These are phyloP conservation scores for Penicillium sp. DNA, from an alignment of 2,329 filamentous ascomycete genomes.

Conservation along the genomic window DNA sequence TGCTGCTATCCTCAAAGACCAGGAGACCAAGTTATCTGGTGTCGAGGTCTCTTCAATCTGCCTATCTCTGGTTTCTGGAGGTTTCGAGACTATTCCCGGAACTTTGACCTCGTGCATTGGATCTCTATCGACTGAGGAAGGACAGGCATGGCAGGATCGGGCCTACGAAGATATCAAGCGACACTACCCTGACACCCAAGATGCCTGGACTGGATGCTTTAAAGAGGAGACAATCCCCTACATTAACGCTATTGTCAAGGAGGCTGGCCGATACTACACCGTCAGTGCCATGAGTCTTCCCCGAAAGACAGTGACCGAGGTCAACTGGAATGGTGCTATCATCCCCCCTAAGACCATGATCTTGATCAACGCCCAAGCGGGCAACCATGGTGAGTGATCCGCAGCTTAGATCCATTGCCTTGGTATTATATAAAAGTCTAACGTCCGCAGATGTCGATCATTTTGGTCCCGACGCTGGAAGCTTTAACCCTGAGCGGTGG, in stretches of 20 bases:
- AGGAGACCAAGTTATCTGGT: slow-evolving; percentile 63
- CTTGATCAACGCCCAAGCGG: slow-evolving; percentile 72
- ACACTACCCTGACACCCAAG: slow-evolving; percentile 61
- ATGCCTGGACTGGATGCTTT: slow-evolving; percentile 67
- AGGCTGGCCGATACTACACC: slow-evolving; percentile 71
- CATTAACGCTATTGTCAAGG: slow-evolving; percentile 71
- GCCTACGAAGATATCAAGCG: slow-evolving; percentile 67
- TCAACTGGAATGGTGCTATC: slow-evolving; percentile 62
- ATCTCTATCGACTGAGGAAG: slow-evolving; percentile 62
- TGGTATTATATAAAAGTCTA: neutral
- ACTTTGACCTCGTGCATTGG: slow-evolving; percentile 73
- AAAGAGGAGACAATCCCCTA: slow-evolving; percentile 70
- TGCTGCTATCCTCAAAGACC: slow-evolving; percentile 65
- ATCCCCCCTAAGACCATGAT: slow-evolving; percentile 74
- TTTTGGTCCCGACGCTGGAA: slow-evolving; percentile 55
- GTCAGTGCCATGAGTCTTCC: slow-evolving; percentile 73
- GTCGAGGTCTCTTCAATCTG: slow-evolving; percentile 74
- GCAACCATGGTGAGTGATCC: slow-evolving; percentile 53
- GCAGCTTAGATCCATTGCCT: neutral
- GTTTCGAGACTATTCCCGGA: slow-evolving; percentile 72
- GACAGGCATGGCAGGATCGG: slow-evolving; percentile 65
- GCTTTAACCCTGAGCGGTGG: slow-evolving; percentile 67
- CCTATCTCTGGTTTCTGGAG: slow-evolving; percentile 72
- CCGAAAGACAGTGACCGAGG: slow-evolving; percentile 64
- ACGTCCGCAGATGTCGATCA: slow-evolving; percentile 54